Conservation (phyloP, 2,329 filamentous ascomycete species). For the Diaporthe sp. region DNA sequence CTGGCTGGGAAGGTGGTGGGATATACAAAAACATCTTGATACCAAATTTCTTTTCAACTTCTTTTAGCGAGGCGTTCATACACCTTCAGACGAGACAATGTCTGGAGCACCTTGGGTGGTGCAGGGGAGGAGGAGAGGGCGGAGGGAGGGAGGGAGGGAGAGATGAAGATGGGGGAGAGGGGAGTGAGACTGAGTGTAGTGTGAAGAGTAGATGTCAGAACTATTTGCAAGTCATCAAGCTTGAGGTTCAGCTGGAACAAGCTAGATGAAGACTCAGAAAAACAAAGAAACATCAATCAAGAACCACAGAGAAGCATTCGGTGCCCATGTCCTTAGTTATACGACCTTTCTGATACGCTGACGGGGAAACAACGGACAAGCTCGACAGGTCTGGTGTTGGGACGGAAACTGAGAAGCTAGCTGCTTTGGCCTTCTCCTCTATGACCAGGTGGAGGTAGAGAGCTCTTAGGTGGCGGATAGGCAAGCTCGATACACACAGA, state of each 20-base stretch:
- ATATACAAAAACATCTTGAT: conserved; percentile 38
- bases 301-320: not conserved
- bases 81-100: conserved; percentile 31
- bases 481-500: not conserved
- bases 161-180: not conserved
- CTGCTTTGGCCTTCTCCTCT: not conserved
- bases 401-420: not conserved
- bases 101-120: conserved; percentile 21
- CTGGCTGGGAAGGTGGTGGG: conserved; percentile 21
- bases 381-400: not conserved
- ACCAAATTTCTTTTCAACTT: conserved; percentile 35
- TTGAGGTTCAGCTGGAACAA: conserved; percentile 7
- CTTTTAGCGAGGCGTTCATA: conserved; percentile 40
- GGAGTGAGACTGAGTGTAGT: not conserved
- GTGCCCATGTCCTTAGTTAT: not conserved
- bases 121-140: not conserved
- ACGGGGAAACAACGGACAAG: not conserved
- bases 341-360: not conserved
- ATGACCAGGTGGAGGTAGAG: not conserved
- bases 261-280: conserved; percentile 18
- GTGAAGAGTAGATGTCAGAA: conserved; percentile 21
- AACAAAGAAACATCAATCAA: conserved; percentile 13
- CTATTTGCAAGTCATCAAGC: not conserved
- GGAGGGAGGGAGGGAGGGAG: not conserved
- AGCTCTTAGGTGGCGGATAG: conserved; percentile 10